phyloP scores from a whole-genome alignment of 78 protist genomes.

The Dictyostelium intermedium region DNA sequence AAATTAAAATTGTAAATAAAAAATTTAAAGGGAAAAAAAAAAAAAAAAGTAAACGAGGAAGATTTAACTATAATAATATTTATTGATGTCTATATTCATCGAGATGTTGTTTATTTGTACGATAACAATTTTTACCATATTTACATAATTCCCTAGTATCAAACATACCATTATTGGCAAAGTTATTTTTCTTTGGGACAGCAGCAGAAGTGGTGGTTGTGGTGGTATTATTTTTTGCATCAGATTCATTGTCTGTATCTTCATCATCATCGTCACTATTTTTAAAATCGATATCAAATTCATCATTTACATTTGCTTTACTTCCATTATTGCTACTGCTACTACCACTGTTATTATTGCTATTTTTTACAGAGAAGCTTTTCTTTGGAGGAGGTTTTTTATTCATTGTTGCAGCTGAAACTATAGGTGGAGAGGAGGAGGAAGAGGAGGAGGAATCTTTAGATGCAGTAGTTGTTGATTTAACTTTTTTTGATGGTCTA shows the following conservation, averaged over 20 bases:
- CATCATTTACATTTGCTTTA: neutral
- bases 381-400: conserved; percentile 1
- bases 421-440: neutral
- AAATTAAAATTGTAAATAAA: neutral
- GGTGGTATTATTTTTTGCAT: neutral
- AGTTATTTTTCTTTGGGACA: neutral
- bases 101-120: conserved; percentile 65
- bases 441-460: neutral
- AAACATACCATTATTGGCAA: neutral
- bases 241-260: neutral
- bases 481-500: neutral
- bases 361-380: neutral
- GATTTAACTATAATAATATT: neutral
- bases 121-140: conserved; percentile 66
- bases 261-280: neutral
- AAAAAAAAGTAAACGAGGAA: neutral
- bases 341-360: neutral
- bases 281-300: neutral
- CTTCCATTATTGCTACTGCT: neutral
- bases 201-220: neutral
- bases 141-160: conserved; percentile 36
- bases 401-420: neutral
- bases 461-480: neutral
- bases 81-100: conserved; percentile 56
- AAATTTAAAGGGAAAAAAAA: neutral